Evolutionary conservation across 2,329 filamentous ascomycete species (phyloP), one percentile per base, ranked within the genome.

Genomic region (Orbilia brochopaga): DNA sequence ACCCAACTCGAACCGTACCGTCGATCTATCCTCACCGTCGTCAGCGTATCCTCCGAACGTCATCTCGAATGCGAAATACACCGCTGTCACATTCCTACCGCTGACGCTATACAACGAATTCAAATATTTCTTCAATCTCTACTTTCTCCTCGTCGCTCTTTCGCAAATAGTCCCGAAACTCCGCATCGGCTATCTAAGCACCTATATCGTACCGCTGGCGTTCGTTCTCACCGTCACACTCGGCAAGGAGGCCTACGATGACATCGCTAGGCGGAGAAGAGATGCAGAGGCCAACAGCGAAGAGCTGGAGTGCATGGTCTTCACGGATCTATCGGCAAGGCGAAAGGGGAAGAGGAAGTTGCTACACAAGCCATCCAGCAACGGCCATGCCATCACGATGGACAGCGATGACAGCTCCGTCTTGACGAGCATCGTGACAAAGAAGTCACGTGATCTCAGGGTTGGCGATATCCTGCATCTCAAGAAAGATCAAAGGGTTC

Each of bases 71-170:
- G 93, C 94, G 62, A 99, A 97, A 83, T 99, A 99, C 80, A 97
- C 93, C 30, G 87, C 92, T 0, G 89, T 92, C 82, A 96, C 90
- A 58, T 99, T 99, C 80, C 84, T 99, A 13, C 95, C 95, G 1
- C 84, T 93, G 58, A 99, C 94, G 0, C 83, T 99, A 21, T 99
- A 97, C 81, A 97, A 97, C 81, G 94, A 99, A 79, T 99, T 99
- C 79, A 97, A 93, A 69, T 99, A 97, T 83, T 99, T 99, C 81
- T 96, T 99, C 84, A 99, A 99, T 84, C 91, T 97, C 83, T 99
- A 99, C 79, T 99, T 99, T 79, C 83, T 99, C 63, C 87, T 97
- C 24, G 94, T 99, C 55, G 95, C 94, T 5, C 81, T 97, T 55
- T 97, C 93, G 40, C 94, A 99, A 80, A 88, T 91, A 48, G 92